Evolutionary conservation across 78 protist species (phyloP).

Genomic region (Ministeria vibrans): DNA sequence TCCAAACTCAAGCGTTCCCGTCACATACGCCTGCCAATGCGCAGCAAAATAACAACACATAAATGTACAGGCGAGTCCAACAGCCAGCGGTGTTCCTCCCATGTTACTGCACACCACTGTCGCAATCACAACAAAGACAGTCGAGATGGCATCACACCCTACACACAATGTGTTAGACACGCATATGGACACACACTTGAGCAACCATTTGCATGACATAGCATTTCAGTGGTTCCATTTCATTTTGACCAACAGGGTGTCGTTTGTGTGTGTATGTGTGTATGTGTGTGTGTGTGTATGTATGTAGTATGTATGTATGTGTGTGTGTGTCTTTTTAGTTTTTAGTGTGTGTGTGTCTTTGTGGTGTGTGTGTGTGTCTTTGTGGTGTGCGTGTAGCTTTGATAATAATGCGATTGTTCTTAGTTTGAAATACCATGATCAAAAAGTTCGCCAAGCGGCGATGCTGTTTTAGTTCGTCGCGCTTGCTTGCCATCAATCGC

Average conservation of each 20-base stretch:
- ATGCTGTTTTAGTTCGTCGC: constrained; percentile 35
- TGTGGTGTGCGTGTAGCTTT: neutral
- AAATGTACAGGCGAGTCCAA: neutral
- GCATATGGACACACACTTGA: too few relatives aligned
- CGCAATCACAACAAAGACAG: neutral
- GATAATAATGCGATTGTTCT: too few relatives aligned
- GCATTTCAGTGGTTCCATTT: too few relatives aligned
- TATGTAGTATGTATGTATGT: neutral
- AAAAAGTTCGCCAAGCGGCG: constrained; percentile 64
- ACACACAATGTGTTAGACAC: too few relatives aligned
- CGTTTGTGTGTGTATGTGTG: neutral
- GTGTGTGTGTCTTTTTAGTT: neutral
- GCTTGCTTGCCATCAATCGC: constrained; percentile 73
- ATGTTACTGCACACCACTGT: neutral
- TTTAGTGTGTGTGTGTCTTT: neutral
- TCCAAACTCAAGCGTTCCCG: constrained; percentile 14
- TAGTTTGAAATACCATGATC: too few relatives aligned
- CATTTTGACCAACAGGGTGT: too few relatives aligned
- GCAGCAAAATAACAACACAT: neutral
- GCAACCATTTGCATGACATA: too few relatives aligned
- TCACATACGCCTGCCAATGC: constrained; percentile 21
- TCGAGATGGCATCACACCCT: constrained; percentile 6
- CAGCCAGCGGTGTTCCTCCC: neutral
- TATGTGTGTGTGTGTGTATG: neutral
- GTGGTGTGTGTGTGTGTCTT: neutral